Conservation (phyloP, 2,329 filamentous ascomycete genomes). For the Fusarium hainanense region DNA sequence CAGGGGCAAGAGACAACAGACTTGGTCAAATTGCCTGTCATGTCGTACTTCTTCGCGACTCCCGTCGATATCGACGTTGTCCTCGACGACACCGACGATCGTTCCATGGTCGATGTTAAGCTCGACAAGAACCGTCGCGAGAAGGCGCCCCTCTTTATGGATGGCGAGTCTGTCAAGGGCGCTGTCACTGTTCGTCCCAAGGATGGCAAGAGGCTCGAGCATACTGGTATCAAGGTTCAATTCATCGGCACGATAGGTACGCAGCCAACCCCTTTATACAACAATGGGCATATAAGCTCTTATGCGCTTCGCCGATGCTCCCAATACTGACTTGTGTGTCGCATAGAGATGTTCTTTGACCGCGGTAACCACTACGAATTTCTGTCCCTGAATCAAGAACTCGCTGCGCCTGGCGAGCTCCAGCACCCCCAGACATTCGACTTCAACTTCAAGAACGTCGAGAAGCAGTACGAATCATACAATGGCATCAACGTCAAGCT, state of each 20-base stretch:
- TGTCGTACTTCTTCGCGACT: constrained; percentile 99
- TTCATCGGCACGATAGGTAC: constrained; percentile 98
- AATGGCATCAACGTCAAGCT: constrained; percentile 99
- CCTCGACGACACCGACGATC: constrained; percentile 93
- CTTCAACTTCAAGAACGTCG: constrained; percentile 99
- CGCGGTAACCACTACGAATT: constrained; percentile 99
- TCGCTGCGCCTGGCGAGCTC: constrained; percentile 95
- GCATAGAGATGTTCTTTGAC: constrained; percentile 98
- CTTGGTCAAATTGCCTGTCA: constrained; percentile 54
- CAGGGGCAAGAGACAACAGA: constrained; percentile 2
- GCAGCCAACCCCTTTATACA: constrained; percentile 35
- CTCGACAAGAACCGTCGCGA: constrained; percentile 98
- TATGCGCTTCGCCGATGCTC: constrained; percentile 7
- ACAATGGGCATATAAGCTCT: constrained; percentile 16
- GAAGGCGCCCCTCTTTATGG: constrained; percentile 96
- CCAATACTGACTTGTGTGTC: constrained; percentile 5
- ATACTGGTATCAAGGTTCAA: constrained; percentile 99
- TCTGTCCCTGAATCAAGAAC: constrained; percentile 94
- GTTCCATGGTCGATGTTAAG: constrained; percentile 96
- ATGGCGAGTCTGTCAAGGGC: constrained; percentile 98
- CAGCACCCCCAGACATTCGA: constrained; percentile 99
- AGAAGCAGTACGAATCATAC: constrained; percentile 99
- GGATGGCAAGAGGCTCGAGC: constrained; percentile 96
- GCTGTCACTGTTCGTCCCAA: constrained; percentile 95
- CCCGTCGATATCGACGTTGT: constrained; percentile 99